Conservation (phyloP, 1,139 yeast species). For the Pichia sp. region DNA sequence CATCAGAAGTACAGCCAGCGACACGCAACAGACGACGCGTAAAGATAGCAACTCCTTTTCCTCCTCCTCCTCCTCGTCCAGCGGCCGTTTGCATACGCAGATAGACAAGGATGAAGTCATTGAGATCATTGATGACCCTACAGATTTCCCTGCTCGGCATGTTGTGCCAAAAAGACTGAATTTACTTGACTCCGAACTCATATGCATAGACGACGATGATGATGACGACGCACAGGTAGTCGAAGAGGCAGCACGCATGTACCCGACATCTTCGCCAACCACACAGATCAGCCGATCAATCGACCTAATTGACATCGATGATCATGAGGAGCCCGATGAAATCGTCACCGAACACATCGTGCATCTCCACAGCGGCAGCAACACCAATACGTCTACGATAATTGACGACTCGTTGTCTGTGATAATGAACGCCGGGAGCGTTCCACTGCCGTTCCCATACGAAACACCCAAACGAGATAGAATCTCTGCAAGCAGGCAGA, state of each 20-base stretch:
- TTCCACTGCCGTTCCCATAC: neutral
- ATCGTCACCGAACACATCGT: neutral
- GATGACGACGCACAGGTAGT: neutral
- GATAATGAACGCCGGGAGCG: neutral
- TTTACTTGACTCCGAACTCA: neutral
- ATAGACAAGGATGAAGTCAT: neutral
- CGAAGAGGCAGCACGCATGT: neutral
- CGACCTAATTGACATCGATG: neutral
- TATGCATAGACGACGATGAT: constrained; percentile 1
- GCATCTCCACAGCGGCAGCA: neutral
- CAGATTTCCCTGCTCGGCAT: neutral
- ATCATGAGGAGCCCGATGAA: neutral
- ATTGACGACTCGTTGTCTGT: neutral
- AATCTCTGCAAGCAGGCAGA: neutral
- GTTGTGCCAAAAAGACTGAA: neutral
- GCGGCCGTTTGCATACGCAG: neutral
- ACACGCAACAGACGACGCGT: neutral
- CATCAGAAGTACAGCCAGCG: neutral
- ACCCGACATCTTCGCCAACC: constrained; percentile 8
- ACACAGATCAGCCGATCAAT: neutral
- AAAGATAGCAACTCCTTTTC: neutral
- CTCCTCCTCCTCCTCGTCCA: neutral
- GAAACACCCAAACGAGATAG: neutral
- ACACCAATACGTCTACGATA: neutral
- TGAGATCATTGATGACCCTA: neutral